phyloP scores from a whole-genome alignment of 805 yeast species.

The Zygosaccharomyces bisporus region DNA sequence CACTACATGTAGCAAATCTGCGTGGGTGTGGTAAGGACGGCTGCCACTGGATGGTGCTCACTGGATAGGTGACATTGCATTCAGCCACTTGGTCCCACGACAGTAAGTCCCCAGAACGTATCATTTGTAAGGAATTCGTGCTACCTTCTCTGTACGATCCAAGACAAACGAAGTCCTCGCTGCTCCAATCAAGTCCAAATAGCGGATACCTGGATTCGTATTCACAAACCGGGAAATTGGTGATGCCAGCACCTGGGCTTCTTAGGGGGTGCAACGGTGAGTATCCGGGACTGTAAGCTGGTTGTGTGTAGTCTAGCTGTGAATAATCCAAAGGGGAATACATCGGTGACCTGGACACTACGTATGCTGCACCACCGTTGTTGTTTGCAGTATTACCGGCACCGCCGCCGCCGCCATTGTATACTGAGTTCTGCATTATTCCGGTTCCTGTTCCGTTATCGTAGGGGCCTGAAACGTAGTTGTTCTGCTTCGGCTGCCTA shows the following conservation, averaged over 20 bases:
- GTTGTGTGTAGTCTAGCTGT: constrained; percentile 18
- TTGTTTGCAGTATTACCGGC: constrained; percentile 6
- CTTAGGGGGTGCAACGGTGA: constrained; percentile 21
- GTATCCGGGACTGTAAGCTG: constrained; percentile 16
- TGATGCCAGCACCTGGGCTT: constrained; percentile 11
- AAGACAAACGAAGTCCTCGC: constrained; percentile 31
- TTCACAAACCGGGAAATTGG: constrained; percentile 23
- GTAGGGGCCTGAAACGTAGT: constrained; percentile 11
- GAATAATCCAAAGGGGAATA: constrained; percentile 31
- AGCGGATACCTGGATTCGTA: constrained; percentile 31
- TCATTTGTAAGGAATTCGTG: constrained; percentile 58
- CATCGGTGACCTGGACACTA: constrained; percentile 27
- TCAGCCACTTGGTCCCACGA: constrained; percentile 62
- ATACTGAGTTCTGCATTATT: constrained; percentile 5
- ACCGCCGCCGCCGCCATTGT: constrained; percentile 7
- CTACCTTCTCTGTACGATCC: constrained; percentile 73
- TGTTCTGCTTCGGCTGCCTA: constrained; percentile 19
- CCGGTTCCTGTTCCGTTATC: constrained; percentile 11
- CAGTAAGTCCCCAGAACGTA: constrained; percentile 50
- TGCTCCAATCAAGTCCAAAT: constrained; percentile 35
- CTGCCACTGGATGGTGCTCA: constrained; percentile 35
- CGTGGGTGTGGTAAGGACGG: constrained; percentile 29
- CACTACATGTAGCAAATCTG: constrained; percentile 37
- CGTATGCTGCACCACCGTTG: constrained; percentile 8
- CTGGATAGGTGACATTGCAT: constrained; percentile 31